phyloP scores from a whole-genome alignment of 352 stramenopile genomes.

The Globisporangium radiosum region DNA sequence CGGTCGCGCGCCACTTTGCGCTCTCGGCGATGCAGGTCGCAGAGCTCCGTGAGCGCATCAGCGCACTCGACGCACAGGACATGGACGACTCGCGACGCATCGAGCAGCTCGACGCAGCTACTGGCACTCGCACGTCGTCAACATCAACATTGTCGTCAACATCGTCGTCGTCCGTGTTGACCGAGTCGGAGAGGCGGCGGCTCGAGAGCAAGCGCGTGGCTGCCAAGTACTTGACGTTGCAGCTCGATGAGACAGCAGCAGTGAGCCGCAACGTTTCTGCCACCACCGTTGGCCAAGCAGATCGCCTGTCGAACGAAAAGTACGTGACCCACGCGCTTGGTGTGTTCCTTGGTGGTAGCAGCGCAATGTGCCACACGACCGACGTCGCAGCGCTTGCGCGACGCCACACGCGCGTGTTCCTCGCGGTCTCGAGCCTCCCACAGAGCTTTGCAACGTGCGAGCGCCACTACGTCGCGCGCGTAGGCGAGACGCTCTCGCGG shows the following conservation, averaged over 20 bases:
- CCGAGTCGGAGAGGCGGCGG: conserved; percentile 20
- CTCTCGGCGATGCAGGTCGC: conserved; percentile 7
- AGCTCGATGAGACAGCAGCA: neutral
- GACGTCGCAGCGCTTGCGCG: conserved; percentile 21
- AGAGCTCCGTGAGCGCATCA: conserved; percentile 8
- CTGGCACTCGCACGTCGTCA: too few relatives aligned
- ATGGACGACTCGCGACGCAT: conserved; percentile 1
- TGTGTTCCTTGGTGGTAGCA: conserved; percentile 27
- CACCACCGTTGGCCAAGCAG: neutral
- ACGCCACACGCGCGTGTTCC: conserved; percentile 22
- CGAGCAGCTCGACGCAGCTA: conserved; percentile 2
- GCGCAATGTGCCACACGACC: conserved; percentile 22
- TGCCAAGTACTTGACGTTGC: conserved; percentile 30
- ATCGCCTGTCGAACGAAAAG: conserved; percentile 32
- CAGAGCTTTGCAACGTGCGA: conserved; percentile 46
- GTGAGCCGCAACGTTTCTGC: too few relatives aligned
- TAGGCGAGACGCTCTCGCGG: conserved; percentile 26
- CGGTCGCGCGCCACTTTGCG: conserved; percentile 27
- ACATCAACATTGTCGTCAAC: neutral
- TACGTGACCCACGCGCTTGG: conserved; percentile 34
- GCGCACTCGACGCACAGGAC: neutral
- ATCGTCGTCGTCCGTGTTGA: neutral
- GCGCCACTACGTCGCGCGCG: conserved; percentile 37
- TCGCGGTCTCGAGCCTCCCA: conserved; percentile 29
- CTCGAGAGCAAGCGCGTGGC: conserved; percentile 16